Conservation (phyloP, 73 alveolate species). For the Tetrahymena thermophila region DNA sequence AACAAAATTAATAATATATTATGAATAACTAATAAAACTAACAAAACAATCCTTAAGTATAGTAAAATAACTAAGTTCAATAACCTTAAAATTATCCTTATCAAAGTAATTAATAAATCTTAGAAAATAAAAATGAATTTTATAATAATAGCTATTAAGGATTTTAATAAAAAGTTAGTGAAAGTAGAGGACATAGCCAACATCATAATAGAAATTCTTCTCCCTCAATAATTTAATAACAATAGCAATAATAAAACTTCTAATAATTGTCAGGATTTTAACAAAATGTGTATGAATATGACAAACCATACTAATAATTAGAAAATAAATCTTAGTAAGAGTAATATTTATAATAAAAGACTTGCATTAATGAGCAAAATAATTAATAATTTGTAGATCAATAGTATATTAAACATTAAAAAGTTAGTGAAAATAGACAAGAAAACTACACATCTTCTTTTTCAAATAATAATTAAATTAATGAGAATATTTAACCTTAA, state of each 20-base stretch:
- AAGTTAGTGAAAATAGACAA: background rate
- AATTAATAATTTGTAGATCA: no score
- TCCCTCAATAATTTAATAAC: background rate
- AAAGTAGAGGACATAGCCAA: background rate
- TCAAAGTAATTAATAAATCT: background rate
- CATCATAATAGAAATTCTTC: background rate
- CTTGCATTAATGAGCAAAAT: background rate
- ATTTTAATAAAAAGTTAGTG: background rate
- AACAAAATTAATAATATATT: background rate
- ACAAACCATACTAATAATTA: background rate
- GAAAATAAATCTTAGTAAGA: background rate
- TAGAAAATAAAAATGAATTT: background rate
- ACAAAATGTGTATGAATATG: background rate
- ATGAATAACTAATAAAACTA: background rate
- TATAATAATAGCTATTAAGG: background rate
- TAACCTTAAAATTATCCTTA: background rate
- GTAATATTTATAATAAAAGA: background rate
- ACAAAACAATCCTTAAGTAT: background rate
- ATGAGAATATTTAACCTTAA: background rate
- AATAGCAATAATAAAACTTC: background rate
- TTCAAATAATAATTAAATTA: background rate
- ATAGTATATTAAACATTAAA: background rate
- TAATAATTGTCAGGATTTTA: background rate
- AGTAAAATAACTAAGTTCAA: background rate
- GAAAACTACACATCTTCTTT: background rate